These are phyloP conservation scores for Persicaria maculosa DNA, from an alignment of 148 eudicot genomes.

Conservation along the genomic window DNA sequence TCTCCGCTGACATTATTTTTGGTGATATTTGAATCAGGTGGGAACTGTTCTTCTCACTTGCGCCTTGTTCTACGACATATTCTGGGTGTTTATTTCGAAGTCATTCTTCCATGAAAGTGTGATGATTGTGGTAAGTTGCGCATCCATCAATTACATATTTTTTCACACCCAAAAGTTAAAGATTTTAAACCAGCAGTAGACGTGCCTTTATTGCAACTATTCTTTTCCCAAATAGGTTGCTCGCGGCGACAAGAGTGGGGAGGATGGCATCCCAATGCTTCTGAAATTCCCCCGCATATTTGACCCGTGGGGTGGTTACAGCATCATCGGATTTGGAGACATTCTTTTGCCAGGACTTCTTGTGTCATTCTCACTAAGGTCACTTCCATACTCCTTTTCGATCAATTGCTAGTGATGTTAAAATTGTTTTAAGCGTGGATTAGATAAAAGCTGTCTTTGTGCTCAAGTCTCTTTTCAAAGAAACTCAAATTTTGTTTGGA, in stretches of 20 bases:
- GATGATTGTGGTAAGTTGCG: conserved; percentile 77
- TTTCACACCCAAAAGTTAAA: background rate
- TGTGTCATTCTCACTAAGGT: conserved; percentile 70
- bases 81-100: conserved; percentile 78
- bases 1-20: background rate
- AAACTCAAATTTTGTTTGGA: background rate
- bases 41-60: conserved; percentile 69
- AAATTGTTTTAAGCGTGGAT: background rate
- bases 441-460: background rate
- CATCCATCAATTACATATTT: conserved; percentile 2
- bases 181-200: conserved; percentile 8
- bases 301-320: conserved; percentile 92
- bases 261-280: conserved; percentile 89
- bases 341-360: conserved; percentile 77
- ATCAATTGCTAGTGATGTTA: background rate
- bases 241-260: conserved; percentile 79
- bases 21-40: conserved; percentile 41
- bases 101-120: conserved; percentile 72
- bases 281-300: conserved; percentile 74
- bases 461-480: background rate
- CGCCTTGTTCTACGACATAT: conserved; percentile 80
- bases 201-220: background rate
- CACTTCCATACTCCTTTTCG: background rate
- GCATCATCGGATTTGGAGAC: conserved; percentile 84
- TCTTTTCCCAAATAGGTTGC: conserved; percentile 45